Conservation (phyloP, 371 early-diverging fungal species). For the Catenaria anguillulae region DNA sequence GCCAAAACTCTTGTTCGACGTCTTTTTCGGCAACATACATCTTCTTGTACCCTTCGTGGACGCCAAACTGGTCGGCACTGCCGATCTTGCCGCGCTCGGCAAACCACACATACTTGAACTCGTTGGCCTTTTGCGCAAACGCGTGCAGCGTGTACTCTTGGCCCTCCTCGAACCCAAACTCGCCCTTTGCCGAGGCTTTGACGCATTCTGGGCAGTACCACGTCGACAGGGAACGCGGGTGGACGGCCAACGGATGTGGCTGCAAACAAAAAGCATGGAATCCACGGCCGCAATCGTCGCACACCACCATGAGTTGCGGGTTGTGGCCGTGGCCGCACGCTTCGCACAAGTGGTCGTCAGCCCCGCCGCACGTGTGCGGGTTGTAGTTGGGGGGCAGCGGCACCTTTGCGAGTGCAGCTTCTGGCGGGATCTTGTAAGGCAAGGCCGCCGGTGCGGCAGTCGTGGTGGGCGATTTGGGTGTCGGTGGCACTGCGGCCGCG, state of each 20-base stretch:
- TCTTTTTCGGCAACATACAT: slow-evolving; percentile 50
- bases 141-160: slow-evolving; percentile 54
- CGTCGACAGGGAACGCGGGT: slow-evolving; percentile 43
- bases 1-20: slow-evolving; percentile 90
- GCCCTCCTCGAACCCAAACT: slow-evolving; percentile 87
- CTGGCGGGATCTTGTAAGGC: neutral
- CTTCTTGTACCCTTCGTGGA: slow-evolving; percentile 14
- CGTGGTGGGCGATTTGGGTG: too few relatives aligned
- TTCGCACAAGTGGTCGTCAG: slow-evolving; percentile 16
- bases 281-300: slow-evolving; percentile 72
- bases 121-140: slow-evolving; percentile 62
- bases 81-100: slow-evolving; percentile 11
- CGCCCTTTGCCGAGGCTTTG: slow-evolving; percentile 46
- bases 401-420: neutral
- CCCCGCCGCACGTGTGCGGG: too few relatives aligned
- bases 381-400: neutral
- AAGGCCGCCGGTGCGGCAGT: too few relatives aligned
- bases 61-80: slow-evolving; percentile 14
- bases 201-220: slow-evolving; percentile 84
- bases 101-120: slow-evolving; percentile 69
- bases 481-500: too few relatives aligned
- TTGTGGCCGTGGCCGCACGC: slow-evolving; percentile 17
- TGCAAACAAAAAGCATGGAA: slow-evolving; percentile 67
- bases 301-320: slow-evolving; percentile 52
- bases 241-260: slow-evolving; percentile 44